These are phyloP conservation scores for Boletus smithii DNA, from an alignment of 1,284 basidiomycete genomes.

Conservation along the genomic window DNA sequence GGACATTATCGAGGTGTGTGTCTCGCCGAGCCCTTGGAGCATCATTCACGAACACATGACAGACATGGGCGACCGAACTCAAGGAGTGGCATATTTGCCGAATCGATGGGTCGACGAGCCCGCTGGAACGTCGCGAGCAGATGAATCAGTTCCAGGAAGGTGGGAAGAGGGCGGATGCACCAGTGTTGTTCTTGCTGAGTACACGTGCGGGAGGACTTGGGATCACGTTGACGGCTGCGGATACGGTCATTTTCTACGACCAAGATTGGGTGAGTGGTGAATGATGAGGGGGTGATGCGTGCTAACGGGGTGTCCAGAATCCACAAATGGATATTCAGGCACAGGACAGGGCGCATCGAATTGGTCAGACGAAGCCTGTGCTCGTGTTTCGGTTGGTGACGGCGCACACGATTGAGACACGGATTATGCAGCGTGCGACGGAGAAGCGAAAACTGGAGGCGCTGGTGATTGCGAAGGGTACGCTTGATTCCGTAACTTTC, in stretches of 20 bases:
- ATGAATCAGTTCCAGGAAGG: slow-evolving; percentile 84
- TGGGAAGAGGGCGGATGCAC: slow-evolving; percentile 62
- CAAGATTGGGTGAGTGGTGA: slow-evolving; percentile 76
- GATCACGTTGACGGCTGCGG: slow-evolving; percentile 90
- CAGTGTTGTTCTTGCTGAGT: slow-evolving; percentile 83
- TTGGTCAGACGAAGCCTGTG: slow-evolving; percentile 88
- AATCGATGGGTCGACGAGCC: slow-evolving; percentile 84
- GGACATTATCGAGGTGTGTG: slow-evolving; percentile 82
- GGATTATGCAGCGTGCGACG: slow-evolving; percentile 85
- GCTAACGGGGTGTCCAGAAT: slow-evolving; percentile 54
- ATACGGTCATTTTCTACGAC: slow-evolving; percentile 94
- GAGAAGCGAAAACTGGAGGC: slow-evolving; percentile 91
- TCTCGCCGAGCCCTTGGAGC: background rate
- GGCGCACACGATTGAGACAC: slow-evolving; percentile 87
- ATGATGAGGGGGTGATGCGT: background rate
- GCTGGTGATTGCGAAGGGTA: slow-evolving; percentile 89
- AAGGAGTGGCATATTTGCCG: slow-evolving; percentile 84
- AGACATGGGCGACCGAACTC: slow-evolving; percentile 84
- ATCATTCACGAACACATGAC: background rate
- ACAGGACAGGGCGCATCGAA: slow-evolving; percentile 92
- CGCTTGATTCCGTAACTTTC: background rate
- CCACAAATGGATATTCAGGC: slow-evolving; percentile 97
- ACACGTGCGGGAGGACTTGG: slow-evolving; percentile 92
- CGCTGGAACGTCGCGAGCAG: slow-evolving; percentile 76
- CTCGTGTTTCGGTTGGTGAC: slow-evolving; percentile 86